Percentiles rank a stretch among this genome's conserved stretches.
phyloP scores from a whole-genome alignment of 176 grass and related monocot species.

The Ensete ventricosum region DNA sequence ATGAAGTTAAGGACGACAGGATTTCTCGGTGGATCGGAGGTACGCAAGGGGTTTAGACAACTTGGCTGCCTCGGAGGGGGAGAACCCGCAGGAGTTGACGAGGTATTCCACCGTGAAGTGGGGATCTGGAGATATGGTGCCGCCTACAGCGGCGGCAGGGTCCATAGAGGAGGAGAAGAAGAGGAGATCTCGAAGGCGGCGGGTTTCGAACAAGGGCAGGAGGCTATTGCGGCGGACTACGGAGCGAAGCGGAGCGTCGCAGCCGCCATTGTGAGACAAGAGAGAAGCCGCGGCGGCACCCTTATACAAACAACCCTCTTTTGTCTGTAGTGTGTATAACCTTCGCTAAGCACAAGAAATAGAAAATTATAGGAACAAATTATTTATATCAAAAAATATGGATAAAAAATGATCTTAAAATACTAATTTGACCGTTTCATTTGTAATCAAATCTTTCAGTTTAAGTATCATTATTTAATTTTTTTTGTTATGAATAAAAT shows the following conservation, averaged over 20 bases:
- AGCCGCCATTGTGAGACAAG: no score
- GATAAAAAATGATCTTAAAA: no score
- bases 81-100: constrained; percentile 31
- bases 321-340: no score
- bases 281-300: no score
- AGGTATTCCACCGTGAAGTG: constrained; percentile 48
- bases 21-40: constrained; percentile 14
- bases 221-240: background rate
- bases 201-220: background rate
- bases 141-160: background rate
- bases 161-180: background rate
- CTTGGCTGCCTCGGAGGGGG: constrained; percentile 20
- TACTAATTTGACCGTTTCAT: no score
- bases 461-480: no score
- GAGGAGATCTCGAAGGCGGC: background rate
- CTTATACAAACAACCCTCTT: background rate
- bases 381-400: no score
- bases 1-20: constrained; percentile 28
- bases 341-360: no score
- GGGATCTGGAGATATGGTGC: background rate
- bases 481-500: no score
- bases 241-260: background rate
- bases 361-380: no score
- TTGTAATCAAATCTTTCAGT: no score
- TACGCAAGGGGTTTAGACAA: constrained; percentile 22